phyloP scores from a whole-genome alignment of 139 green algal species.

The Chlorella sorokiniana region DNA sequence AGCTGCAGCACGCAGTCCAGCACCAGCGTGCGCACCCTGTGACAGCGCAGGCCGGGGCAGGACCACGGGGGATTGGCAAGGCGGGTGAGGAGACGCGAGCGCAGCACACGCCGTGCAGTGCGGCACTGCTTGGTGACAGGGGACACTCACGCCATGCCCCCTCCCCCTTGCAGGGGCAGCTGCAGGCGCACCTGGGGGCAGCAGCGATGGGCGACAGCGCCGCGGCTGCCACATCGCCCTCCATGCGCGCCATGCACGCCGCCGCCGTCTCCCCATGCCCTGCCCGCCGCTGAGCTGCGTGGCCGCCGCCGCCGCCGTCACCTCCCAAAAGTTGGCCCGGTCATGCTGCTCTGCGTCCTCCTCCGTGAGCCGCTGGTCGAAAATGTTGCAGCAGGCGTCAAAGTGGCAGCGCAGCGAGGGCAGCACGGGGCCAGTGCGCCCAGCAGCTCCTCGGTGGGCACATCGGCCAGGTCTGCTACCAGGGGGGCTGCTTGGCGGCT shows the following conservation, averaged over 20 bases:
- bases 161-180: too few species aligned
- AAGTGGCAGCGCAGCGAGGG: constrained; percentile 22
- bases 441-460: constrained; percentile 4
- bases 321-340: constrained; percentile 8
- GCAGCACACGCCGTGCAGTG: not conserved
- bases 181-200: constrained; percentile 1
- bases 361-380: constrained; percentile 8
- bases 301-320: not conserved
- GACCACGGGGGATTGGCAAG: not conserved
- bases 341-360: constrained; percentile 11
- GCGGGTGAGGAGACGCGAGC: not conserved
- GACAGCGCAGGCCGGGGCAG: not conserved
- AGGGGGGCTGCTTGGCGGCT: too few species aligned
- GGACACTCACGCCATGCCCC: too few species aligned
- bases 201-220: constrained; percentile 28
- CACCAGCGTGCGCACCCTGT: constrained; percentile 20
- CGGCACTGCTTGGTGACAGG: too few species aligned
- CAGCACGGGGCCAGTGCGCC: not conserved
- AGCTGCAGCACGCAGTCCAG: constrained; percentile 38
- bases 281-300: constrained; percentile 4
- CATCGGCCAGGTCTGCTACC: constrained; percentile 5
- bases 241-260: constrained; percentile 15
- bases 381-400: constrained; percentile 5
- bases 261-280: not conserved
- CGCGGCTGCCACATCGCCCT: not conserved